A percentile compares a stretch with the other conserved stretches of the same genome.
Evolutionary conservation across 768 basidiomycete genomes (phyloP).

Genomic region (Termitomyces sp.): DNA sequence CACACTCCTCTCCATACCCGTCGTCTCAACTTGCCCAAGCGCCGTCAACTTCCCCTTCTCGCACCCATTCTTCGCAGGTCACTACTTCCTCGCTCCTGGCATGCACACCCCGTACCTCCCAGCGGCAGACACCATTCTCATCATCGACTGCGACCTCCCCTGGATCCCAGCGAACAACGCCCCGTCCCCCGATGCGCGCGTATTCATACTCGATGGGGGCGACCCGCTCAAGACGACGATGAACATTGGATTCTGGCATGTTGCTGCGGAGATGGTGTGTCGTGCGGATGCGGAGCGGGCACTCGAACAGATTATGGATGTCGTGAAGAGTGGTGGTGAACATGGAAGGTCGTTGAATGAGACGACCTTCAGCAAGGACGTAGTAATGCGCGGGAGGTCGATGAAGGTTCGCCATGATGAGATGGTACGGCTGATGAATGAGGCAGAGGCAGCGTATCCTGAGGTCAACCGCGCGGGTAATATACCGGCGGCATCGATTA

Average conservation of each 20-base stretch:
- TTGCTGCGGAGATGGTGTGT: constrained; percentile 50
- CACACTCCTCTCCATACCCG: constrained; percentile 45
- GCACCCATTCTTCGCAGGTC: constrained; percentile 49
- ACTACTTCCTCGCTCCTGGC: constrained; percentile 41
- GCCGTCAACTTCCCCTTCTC: constrained; percentile 50
- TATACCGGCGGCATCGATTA: constrained; percentile 20
- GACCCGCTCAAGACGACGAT: constrained; percentile 57
- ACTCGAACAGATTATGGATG: constrained; percentile 41
- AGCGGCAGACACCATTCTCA: constrained; percentile 55
- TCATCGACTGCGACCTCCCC: constrained; percentile 62
- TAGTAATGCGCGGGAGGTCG: constrained; percentile 8
- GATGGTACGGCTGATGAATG: constrained; percentile 19
- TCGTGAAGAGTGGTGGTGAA: constrained; percentile 22
- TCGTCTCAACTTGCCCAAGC: constrained; percentile 47
- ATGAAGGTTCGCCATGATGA: constrained; percentile 19
- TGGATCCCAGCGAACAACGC: constrained; percentile 52
- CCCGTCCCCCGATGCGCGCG: constrained; percentile 37
- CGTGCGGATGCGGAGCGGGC: constrained; percentile 51
- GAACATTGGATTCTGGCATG: constrained; percentile 16
- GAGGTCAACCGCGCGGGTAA: neutral
- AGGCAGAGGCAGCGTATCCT: constrained; percentile 25
- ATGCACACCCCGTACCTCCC: constrained; percentile 43
- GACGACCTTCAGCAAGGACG: constrained; percentile 10
- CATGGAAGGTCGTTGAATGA: constrained; percentile 6
- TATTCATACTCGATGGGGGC: constrained; percentile 58